A percentile compares a stretch with the other conserved stretches of the same genome.
Conservation (phyloP, 2,329 filamentous ascomycete genomes). For the Hirsutella minnesotensis region DNA sequence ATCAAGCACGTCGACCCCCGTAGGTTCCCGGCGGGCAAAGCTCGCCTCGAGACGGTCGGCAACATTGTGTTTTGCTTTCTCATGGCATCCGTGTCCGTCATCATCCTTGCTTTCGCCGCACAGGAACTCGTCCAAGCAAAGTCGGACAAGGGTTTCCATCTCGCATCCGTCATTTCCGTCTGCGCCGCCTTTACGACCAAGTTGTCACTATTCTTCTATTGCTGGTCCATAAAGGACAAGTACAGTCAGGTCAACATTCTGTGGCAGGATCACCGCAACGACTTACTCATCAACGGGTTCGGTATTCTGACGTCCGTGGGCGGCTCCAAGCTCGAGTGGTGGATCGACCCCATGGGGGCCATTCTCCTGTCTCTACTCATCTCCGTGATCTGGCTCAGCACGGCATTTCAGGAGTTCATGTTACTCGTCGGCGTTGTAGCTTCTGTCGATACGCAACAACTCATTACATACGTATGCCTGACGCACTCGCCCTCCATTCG, state of each 20-base stretch:
- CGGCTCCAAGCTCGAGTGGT: conserved; percentile 81
- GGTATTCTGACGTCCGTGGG: conserved; percentile 87
- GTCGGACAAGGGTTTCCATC: conserved; percentile 55
- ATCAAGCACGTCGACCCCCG: conserved; percentile 77
- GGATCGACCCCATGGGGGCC: conserved; percentile 88
- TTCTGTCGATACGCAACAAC: conserved; percentile 73
- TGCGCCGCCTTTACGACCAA: conserved; percentile 77
- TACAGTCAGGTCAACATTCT: conserved; percentile 87
- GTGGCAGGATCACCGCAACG: conserved; percentile 96
- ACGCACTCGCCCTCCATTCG: conserved; percentile 74
- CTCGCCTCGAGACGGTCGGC: conserved; percentile 85
- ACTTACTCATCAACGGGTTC: conserved; percentile 91
- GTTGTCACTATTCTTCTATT: conserved; percentile 75
- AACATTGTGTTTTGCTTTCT: conserved; percentile 96
- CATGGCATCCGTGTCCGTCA: conserved; percentile 84
- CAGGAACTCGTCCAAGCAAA: conserved; percentile 51
- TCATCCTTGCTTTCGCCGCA: conserved; percentile 81
- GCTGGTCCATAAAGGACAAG: conserved; percentile 79
- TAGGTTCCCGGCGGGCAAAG: conserved; percentile 84
- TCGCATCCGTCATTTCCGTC: conserved; percentile 79
- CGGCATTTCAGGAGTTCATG: conserved; percentile 81
- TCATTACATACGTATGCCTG: conserved; percentile 85
- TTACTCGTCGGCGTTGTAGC: conserved; percentile 84
- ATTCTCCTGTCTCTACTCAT: conserved; percentile 73
- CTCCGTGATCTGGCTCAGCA: conserved; percentile 68